phyloP scores from a whole-genome alignment of 2,329 filamentous ascomycete species.

The Trichoderma cornu-damae region DNA sequence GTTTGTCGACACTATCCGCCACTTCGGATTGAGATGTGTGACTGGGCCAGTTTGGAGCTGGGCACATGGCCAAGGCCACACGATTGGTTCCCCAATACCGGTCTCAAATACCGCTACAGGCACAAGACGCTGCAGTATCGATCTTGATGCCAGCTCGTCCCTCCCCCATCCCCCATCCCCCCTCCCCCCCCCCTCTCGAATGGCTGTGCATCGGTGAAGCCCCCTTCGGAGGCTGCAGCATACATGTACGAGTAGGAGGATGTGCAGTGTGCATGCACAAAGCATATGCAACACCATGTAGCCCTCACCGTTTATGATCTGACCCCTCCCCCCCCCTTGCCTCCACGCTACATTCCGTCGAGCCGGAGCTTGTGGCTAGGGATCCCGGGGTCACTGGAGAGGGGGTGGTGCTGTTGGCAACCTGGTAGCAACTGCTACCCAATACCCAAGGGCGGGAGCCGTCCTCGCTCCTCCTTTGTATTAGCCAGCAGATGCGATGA shows the following conservation, averaged over 20 bases:
- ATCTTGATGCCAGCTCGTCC: constrained; percentile 5
- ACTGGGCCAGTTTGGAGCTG: no score
- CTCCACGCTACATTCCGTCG: constrained; percentile 15
- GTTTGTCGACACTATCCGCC: background rate
- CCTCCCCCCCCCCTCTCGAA: background rate
- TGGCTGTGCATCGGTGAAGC: constrained; percentile 1
- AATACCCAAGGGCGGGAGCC: background rate
- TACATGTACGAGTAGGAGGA: background rate
- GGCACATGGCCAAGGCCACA: no score
- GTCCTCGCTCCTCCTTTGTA: background rate
- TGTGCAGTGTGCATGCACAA: constrained; percentile 7
- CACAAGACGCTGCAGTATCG: constrained; percentile 6
- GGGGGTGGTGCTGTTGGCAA: constrained; percentile 3
- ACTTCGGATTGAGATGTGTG: background rate
- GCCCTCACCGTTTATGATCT: constrained; percentile 6
- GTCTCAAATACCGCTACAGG: background rate
- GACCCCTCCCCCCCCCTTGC: background rate
- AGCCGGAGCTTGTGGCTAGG: constrained; percentile 14
- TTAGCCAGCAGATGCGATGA: background rate
- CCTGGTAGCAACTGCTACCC: background rate
- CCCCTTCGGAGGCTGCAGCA: background rate
- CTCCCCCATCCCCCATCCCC: background rate
- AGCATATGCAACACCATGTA: constrained; percentile 9
- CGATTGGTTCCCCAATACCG: constrained; percentile 1
- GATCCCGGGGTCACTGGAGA: background rate